Conservation (phyloP, 805 yeast species). For the Cyberlindnera lachancei region DNA sequence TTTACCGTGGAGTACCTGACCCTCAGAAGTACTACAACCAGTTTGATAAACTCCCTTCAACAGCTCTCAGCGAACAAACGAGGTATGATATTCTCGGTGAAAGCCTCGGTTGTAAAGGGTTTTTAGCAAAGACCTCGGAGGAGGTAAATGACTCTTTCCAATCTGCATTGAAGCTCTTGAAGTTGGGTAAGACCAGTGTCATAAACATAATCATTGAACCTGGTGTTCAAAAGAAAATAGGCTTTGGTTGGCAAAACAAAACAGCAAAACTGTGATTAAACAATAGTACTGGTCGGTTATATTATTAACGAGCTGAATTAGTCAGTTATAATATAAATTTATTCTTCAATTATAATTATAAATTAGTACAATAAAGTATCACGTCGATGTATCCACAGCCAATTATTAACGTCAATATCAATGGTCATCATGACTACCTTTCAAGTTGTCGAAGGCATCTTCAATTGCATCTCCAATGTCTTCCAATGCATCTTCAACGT, state of each 20-base stretch:
- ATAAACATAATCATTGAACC: conserved; percentile 58
- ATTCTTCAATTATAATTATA: too few species aligned
- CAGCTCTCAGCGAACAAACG: conserved; percentile 50
- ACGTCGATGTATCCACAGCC: background rate
- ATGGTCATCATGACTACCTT: conserved; percentile 1
- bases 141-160: conserved; percentile 31
- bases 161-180: conserved; percentile 27
- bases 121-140: conserved; percentile 31
- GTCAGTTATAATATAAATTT: too few species aligned
- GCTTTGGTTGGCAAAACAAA: conserved; percentile 66
- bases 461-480: conserved; percentile 5
- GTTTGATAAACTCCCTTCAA: conserved; percentile 38
- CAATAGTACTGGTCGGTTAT: too few species aligned
- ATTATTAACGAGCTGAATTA: too few species aligned
- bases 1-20: conserved; percentile 54
- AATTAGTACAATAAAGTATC: background rate
- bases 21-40: conserved; percentile 21
- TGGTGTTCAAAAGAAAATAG: conserved; percentile 45
- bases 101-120: conserved; percentile 52
- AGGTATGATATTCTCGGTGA: conserved; percentile 49
- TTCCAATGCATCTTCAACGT: conserved; percentile 13
- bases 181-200: conserved; percentile 32
- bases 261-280: conserved; percentile 20
- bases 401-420: background rate
- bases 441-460: conserved; percentile 9